Evolutionary conservation across 495 filamentous ascomycete species (phyloP).

Genomic region (Penicillium canescens): DNA sequence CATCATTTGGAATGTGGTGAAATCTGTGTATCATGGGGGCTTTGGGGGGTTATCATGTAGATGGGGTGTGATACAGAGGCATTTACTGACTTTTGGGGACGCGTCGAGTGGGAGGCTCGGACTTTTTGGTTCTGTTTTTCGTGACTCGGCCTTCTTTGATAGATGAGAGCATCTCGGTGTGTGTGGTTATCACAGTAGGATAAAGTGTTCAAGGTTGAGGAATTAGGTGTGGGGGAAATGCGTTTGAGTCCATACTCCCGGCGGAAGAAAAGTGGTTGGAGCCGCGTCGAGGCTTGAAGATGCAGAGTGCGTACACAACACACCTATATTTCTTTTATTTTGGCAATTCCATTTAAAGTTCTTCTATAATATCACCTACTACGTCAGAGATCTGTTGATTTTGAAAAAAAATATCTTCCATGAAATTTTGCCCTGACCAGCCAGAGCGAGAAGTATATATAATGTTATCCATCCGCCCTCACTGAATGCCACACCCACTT

Average conservation of each 20-base stretch:
- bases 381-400: no score
- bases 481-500: no score
- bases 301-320: no score
- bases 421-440: no score
- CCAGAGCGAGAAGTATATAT: background rate
- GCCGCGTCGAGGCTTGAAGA: no score
- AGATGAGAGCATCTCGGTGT: constrained; percentile 15
- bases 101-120: constrained; percentile 11
- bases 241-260: background rate
- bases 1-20: background rate
- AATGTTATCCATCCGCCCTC: background rate
- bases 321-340: no score
- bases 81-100: constrained; percentile 20
- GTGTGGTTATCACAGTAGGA: no score
- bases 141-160: constrained; percentile 26
- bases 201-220: background rate
- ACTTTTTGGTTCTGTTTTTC: constrained; percentile 16
- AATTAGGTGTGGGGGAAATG: background rate
- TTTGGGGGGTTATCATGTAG: background rate
- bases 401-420: no score
- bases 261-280: no score
- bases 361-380: no score
- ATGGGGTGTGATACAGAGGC: background rate
- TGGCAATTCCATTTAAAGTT: no score
- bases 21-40: background rate